Conservation (phyloP, 192 early-diverging fungal genomes). For the Dimargaris xerosporica region DNA sequence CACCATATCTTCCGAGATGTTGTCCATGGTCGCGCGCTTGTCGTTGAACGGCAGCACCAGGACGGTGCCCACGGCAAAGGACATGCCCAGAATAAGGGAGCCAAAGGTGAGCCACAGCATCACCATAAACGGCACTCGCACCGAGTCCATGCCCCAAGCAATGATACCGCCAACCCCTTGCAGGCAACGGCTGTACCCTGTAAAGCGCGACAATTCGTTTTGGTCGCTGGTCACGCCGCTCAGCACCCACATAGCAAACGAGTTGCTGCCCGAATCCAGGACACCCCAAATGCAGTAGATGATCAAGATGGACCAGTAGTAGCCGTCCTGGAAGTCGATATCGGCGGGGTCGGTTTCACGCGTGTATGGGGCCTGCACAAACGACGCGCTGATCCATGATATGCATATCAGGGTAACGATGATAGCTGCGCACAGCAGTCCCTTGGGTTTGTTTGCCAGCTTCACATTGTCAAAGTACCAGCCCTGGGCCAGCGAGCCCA, state of each 20-base stretch:
- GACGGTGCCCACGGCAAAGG: background rate
- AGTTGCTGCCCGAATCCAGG: slow-evolving; percentile 3
- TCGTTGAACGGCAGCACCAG: background rate
- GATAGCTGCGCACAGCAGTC: background rate
- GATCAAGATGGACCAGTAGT: slow-evolving; percentile 6
- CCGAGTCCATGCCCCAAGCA: slow-evolving; percentile 4
- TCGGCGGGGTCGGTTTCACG: background rate
- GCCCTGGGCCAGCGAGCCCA: slow-evolving; percentile 10
- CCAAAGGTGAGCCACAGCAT: background rate
- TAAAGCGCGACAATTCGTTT: background rate
- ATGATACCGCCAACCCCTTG: slow-evolving; percentile 1
- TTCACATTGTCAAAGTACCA: slow-evolving; percentile 1
- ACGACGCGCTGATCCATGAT: slow-evolving; percentile 9
- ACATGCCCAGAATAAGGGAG: background rate
- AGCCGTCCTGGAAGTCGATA: background rate
- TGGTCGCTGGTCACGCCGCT: background rate
- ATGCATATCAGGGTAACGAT: background rate
- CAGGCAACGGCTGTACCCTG: background rate
- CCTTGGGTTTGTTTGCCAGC: background rate
- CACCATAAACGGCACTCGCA: background rate
- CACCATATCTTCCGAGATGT: no score
- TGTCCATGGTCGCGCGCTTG: background rate
- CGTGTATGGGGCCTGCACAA: background rate
- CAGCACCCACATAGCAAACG: slow-evolving; percentile 5
- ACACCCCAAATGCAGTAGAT: slow-evolving; percentile 8